Evolutionary conservation across 345 rosid genomes (phyloP), one percentile per base, ranked within the genome.

Genomic region (Pugionium cornutum): DNA sequence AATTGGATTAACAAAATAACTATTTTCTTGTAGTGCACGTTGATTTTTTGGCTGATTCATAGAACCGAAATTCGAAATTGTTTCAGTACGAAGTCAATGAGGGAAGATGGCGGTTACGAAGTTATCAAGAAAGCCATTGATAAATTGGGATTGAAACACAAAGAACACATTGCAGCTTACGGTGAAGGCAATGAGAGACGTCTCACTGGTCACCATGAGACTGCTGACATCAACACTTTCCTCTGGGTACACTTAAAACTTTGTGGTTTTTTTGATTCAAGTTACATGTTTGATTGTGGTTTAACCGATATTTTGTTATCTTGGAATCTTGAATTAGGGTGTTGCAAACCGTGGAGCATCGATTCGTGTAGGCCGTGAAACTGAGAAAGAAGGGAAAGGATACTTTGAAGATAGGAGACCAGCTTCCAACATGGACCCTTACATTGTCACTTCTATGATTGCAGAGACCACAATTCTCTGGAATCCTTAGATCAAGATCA

Each of bases 181-280:
- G 98, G 98, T 36, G 92, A 92, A 78, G 98, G 96, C 70, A 92
- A 89, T 1, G 96, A 89, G 67, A 85, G 95, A 0, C 83, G 98
- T 46, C 95, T 92, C 72, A 92, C 96, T 0, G 96, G 96, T 4
- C 75, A 55, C 42, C 95, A 87, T 6, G 96, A 89, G 76, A 89
- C 96, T 18, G 98, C 98, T 41, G 81, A 85, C 58, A 89, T 89
- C 69, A 80, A 87, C 78, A 82, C 80, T 37, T 91, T 88, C 84
- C 30, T 37, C 68, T 86, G 92, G 97, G 96, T 88, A 79, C 37
- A 49, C 4, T 53, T 40, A 39, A n/a, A 9, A 2, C 53, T 41
- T 47, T 2, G 37, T 11, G 34, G 42, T 7, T 68, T 25, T 25
- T 48, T 58, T 3, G 26, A 46, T 28, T 30, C 18, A 18, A 18